These are phyloP conservation scores for Pseudohalonectria lignicola DNA, from an alignment of 2,329 filamentous ascomycete genomes.

Conservation along the genomic window DNA sequence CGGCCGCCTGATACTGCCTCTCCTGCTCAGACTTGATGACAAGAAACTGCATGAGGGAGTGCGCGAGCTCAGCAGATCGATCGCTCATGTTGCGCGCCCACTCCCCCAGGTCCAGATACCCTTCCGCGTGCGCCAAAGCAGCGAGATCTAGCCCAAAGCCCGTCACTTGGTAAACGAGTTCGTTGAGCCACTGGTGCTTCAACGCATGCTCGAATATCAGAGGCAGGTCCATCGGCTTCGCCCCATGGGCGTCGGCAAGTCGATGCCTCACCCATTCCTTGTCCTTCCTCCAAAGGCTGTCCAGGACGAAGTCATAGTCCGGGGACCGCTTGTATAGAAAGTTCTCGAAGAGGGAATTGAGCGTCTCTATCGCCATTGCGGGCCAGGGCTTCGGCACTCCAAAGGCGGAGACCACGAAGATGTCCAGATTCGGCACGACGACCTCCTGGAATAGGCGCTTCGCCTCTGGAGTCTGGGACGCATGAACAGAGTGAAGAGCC, in stretches of 20 bases:
- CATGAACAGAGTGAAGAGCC: slow-evolving; percentile 48
- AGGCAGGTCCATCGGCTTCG: slow-evolving; percentile 55
- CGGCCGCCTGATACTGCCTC: slow-evolving; percentile 54
- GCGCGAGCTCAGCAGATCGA: slow-evolving; percentile 55
- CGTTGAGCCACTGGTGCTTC: slow-evolving; percentile 74
- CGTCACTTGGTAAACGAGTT: slow-evolving; percentile 66
- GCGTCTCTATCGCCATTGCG: slow-evolving; percentile 60
- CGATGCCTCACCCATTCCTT: slow-evolving; percentile 74
- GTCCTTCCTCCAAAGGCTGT: slow-evolving; percentile 86
- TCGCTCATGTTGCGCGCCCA: slow-evolving; percentile 69
- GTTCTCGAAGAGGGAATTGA: slow-evolving; percentile 68
- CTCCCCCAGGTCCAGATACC: slow-evolving; percentile 66
- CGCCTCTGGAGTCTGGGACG: slow-evolving; percentile 51
- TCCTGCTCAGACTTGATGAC: slow-evolving; percentile 78
- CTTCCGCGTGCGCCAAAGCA: slow-evolving; percentile 71
- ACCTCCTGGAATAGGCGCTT: slow-evolving; percentile 57
- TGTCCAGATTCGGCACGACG: slow-evolving; percentile 62
- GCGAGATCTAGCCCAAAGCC: slow-evolving; percentile 83
- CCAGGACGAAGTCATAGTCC: slow-evolving; percentile 78
- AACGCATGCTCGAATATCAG: slow-evolving; percentile 70
- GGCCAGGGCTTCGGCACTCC: slow-evolving; percentile 71
- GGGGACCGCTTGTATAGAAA: slow-evolving; percentile 71
- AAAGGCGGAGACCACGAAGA: slow-evolving; percentile 69
- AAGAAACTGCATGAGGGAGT: slow-evolving; percentile 68
- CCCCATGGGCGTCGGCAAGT: slow-evolving; percentile 66